These are phyloP conservation scores for Colletotrichum karsti DNA, from an alignment of 2,329 filamentous ascomycete genomes.

Conservation along the genomic window DNA sequence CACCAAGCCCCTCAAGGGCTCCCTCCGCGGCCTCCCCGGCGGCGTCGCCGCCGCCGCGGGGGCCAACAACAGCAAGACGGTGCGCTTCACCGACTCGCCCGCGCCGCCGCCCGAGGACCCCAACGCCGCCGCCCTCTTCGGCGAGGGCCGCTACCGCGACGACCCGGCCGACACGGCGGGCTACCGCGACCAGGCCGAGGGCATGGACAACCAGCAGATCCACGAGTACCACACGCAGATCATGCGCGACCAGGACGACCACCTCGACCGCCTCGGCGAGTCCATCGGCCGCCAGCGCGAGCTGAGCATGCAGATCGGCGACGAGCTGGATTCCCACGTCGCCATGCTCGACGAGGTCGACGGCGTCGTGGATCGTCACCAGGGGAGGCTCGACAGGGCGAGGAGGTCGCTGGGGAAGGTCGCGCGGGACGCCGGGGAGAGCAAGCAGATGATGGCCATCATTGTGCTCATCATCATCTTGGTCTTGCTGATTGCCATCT, in stretches of 20 bases:
- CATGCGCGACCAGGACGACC: constrained; percentile 89
- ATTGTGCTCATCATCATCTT: constrained; percentile 85
- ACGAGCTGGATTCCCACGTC: constrained; percentile 93
- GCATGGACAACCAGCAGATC: constrained; percentile 83
- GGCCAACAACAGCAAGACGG: constrained; percentile 78
- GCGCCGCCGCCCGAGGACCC: constrained; percentile 49
- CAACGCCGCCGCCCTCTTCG: constrained; percentile 55
- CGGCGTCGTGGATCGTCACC: constrained; percentile 81
- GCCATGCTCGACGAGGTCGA: constrained; percentile 91
- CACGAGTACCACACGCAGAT: constrained; percentile 85
- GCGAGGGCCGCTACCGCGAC: constrained; percentile 69
- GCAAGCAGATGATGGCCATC: constrained; percentile 86
- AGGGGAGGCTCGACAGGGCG: constrained; percentile 78
- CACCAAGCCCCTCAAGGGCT: constrained; percentile 35
- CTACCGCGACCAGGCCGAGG: constrained; percentile 66
- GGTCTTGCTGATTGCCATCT: constrained; percentile 81
- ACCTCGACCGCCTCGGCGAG: constrained; percentile 87
- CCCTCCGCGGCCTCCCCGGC: constrained; percentile 41
- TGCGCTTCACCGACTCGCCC: constrained; percentile 82
- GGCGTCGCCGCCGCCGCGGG: constrained; percentile 37
- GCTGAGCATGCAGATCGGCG: constrained; percentile 93
- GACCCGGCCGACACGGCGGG: constrained; percentile 66
- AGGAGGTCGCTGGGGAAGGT: constrained; percentile 76
- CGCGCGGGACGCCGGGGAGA: constrained; percentile 79
- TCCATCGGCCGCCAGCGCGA: constrained; percentile 90